Conservation (phyloP, 2,329 filamentous ascomycete genomes). For the Hypoxylon sp. region DNA sequence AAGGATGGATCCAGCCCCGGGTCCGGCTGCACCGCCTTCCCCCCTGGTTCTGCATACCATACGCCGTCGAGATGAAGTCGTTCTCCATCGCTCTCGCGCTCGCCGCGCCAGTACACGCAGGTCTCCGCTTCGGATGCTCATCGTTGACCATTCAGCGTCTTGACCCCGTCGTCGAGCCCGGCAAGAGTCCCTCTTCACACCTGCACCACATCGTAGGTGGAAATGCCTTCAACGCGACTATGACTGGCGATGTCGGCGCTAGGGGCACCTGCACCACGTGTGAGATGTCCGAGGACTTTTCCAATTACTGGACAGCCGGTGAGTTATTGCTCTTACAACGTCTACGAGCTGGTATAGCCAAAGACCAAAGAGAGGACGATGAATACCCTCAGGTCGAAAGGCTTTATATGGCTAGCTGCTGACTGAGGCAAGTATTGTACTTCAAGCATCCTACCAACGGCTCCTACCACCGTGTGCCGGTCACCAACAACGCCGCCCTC, state of each 20-base stretch:
- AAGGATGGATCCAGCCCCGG: slow-evolving; percentile 14
- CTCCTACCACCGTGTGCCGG: slow-evolving; percentile 51
- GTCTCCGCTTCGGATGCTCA: slow-evolving; percentile 51
- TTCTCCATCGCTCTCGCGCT: slow-evolving; percentile 46
- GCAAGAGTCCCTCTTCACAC: slow-evolving; percentile 47
- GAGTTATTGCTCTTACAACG: no score
- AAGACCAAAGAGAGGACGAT: no score
- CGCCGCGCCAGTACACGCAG: slow-evolving; percentile 48
- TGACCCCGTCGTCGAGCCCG: slow-evolving; percentile 51
- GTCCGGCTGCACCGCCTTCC: not conserved
- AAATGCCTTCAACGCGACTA: slow-evolving; percentile 52
- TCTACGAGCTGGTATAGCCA: no score
- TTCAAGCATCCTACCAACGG: slow-evolving; percentile 52
- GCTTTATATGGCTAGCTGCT: no score
- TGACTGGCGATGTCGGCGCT: slow-evolving; percentile 48
- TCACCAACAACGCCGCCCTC: slow-evolving; percentile 47
- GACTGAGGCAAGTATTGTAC: no score
- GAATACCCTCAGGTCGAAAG: no score
- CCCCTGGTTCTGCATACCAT: slow-evolving; percentile 22
- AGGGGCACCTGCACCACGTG: slow-evolving; percentile 51
- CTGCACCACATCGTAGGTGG: slow-evolving; percentile 52
- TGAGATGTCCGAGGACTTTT: slow-evolving; percentile 50
- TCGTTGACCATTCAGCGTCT: slow-evolving; percentile 50
- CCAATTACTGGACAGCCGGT: slow-evolving; percentile 53
- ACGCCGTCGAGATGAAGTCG: slow-evolving; percentile 47